Percentiles rank a stretch among this genome's conserved stretches.
These are phyloP conservation scores for Aspergillus sp. DNA, from an alignment of 2,329 filamentous ascomycete genomes.

Conservation along the genomic window DNA sequence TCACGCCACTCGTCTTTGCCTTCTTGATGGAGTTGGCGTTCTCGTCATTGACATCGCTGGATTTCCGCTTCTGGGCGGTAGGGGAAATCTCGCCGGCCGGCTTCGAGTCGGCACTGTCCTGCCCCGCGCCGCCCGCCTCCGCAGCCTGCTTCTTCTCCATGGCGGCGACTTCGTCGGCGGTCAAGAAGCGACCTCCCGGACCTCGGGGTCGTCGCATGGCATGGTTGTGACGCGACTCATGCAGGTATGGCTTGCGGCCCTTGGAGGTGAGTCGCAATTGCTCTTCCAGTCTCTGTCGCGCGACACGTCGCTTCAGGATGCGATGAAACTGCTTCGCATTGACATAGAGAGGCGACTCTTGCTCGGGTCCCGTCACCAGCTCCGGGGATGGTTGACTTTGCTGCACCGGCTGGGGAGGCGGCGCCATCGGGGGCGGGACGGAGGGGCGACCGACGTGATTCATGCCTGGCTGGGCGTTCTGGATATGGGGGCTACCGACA, in stretches of 20 bases:
- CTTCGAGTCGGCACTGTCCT: slow-evolving; percentile 33
- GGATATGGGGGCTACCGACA: slow-evolving; percentile 70
- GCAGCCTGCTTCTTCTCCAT: slow-evolving; percentile 66
- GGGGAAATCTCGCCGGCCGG: slow-evolving; percentile 31
- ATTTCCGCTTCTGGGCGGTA: slow-evolving; percentile 51
- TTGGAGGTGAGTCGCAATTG: slow-evolving; percentile 88
- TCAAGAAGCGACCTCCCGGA: slow-evolving; percentile 91
- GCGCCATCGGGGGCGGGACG: slow-evolving; percentile 50
- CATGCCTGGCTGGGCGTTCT: slow-evolving; percentile 72
- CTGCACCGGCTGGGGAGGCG: slow-evolving; percentile 58
- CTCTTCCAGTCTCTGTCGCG: slow-evolving; percentile 90
- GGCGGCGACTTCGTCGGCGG: slow-evolving; percentile 88
- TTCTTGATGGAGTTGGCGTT: slow-evolving; percentile 47
- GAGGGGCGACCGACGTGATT: slow-evolving; percentile 61
- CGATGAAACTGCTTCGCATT: slow-evolving; percentile 99
- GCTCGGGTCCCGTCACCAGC: slow-evolving; percentile 66
- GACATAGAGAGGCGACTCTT: slow-evolving; percentile 94
- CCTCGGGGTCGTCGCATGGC: slow-evolving; percentile 94
- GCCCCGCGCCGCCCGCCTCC: slow-evolving; percentile 30
- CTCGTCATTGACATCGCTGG: slow-evolving; percentile 45
- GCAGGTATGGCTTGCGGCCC: slow-evolving; percentile 92
- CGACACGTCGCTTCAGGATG: slow-evolving; percentile 90
- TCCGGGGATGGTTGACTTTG: slow-evolving; percentile 75
- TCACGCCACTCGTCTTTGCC: slow-evolving; percentile 41
- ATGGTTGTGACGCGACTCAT: slow-evolving; percentile 96